Evolutionary conservation across 805 yeast genomes (phyloP).

Genomic region (Hanseniaspora opuntiae): DNA sequence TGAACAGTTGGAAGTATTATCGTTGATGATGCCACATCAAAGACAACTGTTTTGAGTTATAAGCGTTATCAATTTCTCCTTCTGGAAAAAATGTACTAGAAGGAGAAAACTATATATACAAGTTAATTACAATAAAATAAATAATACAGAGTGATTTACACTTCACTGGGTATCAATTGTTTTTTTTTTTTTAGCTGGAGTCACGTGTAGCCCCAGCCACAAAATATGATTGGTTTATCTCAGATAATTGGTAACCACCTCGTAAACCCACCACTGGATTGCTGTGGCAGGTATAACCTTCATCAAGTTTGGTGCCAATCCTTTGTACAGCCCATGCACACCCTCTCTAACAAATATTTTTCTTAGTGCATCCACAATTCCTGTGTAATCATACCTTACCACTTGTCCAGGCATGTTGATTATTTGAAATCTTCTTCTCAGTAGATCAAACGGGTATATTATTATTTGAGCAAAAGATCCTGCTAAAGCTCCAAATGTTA

Average conservation of each 20-base stretch:
- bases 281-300: conserved; percentile 95
- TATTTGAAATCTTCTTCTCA: conserved; percentile 84
- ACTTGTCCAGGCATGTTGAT: conserved; percentile 59
- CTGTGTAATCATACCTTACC: conserved; percentile 69
- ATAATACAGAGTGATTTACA: neutral
- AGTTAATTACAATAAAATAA: neutral
- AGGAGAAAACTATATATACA: neutral
- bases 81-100: neutral
- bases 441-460: conserved; percentile 81
- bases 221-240: neutral
- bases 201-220: neutral
- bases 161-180: neutral
- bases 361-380: conserved; percentile 59
- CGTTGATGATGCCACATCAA: no score
- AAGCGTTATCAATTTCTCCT: neutral
- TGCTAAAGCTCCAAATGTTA: conserved; percentile 68
- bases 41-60: no score
- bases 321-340: conserved; percentile 53
- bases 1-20: no score
- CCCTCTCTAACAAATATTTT: conserved; percentile 68
- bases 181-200: no score
- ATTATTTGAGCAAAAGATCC: conserved; percentile 84
- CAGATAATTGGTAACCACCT: conserved; percentile 35
- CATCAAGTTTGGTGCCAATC: conserved; percentile 65
- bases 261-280: conserved; percentile 81